phyloP scores from a whole-genome alignment of 345 rosid genomes.

The Linum lewisii region DNA sequence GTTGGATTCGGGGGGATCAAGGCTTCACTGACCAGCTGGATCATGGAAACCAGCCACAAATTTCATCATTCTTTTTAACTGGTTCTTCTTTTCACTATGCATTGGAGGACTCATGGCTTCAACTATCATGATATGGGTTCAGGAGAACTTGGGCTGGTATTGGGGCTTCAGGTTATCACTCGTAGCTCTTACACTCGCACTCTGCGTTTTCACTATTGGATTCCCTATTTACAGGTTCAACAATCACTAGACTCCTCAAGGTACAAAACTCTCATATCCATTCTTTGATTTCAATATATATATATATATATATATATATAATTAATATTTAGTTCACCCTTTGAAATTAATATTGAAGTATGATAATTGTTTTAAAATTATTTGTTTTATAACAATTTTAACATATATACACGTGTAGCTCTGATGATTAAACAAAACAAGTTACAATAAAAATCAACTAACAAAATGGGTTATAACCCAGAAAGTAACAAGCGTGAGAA shows the following conservation, averaged over 20 bases:
- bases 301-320: too few species aligned
- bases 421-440: too few species aligned
- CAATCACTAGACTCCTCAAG: constrained; percentile 30
- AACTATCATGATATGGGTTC: constrained; percentile 54
- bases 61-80: constrained; percentile 53
- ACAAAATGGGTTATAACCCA: too few species aligned
- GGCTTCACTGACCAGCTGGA: constrained; percentile 51
- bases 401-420: too few species aligned
- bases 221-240: constrained; percentile 36
- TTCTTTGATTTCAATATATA: not conserved
- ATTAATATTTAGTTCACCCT: too few species aligned
- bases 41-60: constrained; percentile 17
- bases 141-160: constrained; percentile 53
- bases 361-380: too few species aligned
- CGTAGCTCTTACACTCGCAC: constrained; percentile 20
- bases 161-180: constrained; percentile 29
- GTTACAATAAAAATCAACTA: too few species aligned
- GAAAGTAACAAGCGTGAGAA: too few species aligned
- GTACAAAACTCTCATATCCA: constrained; percentile 5
- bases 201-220: constrained; percentile 33
- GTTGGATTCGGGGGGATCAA: constrained; percentile 51
- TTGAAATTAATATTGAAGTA: too few species aligned
- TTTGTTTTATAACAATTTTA: too few species aligned
- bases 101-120: constrained; percentile 38
- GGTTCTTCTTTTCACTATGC: constrained; percentile 47